phyloP scores from a whole-genome alignment of 2,329 filamentous ascomycete species.

The Trichoderma citrinoviride region DNA sequence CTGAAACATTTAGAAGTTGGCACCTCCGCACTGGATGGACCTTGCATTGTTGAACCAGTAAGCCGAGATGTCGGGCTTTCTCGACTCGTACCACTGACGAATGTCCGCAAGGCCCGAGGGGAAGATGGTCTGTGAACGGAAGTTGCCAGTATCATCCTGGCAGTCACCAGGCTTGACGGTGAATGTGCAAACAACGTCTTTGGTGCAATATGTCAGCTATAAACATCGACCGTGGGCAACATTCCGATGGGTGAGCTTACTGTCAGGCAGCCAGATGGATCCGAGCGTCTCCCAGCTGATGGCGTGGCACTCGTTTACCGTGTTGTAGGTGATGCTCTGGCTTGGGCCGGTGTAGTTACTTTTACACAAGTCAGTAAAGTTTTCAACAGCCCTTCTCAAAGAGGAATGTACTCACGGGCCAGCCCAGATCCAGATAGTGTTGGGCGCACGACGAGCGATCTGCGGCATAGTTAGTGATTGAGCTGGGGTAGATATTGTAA shows the following conservation, averaged over 20 bases:
- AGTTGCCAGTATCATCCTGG: conserved; percentile 8
- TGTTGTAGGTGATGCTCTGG: conserved; percentile 4
- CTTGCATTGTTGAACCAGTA: conserved; percentile 14
- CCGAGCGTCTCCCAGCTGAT: conserved; percentile 1
- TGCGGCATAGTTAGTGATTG: neutral
- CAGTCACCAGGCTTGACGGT: conserved; percentile 15
- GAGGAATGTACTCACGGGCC: neutral
- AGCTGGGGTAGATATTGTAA: neutral
- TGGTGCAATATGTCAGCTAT: neutral
- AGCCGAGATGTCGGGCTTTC: neutral
- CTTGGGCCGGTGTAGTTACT: conserved; percentile 14
- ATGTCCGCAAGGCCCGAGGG: conserved; percentile 10
- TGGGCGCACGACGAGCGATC: conserved; percentile 6
- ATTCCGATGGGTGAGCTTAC: neutral
- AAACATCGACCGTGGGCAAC: too few relatives aligned
- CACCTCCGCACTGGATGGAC: conserved; percentile 5
- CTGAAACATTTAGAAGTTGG: neutral
- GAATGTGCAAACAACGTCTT: conserved; percentile 13
- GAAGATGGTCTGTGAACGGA: conserved; percentile 6
- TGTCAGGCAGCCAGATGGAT: conserved; percentile 8
- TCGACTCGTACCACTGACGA: neutral
- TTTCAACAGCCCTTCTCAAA: neutral
- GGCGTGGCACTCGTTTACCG: neutral
- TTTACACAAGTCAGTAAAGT: neutral
- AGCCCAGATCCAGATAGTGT: conserved; percentile 15